Evolutionary conservation across 75 land plant genomes (phyloP), one percentile per base, ranked within the genome.

Genomic region (Pinus albicaulis): DNA sequence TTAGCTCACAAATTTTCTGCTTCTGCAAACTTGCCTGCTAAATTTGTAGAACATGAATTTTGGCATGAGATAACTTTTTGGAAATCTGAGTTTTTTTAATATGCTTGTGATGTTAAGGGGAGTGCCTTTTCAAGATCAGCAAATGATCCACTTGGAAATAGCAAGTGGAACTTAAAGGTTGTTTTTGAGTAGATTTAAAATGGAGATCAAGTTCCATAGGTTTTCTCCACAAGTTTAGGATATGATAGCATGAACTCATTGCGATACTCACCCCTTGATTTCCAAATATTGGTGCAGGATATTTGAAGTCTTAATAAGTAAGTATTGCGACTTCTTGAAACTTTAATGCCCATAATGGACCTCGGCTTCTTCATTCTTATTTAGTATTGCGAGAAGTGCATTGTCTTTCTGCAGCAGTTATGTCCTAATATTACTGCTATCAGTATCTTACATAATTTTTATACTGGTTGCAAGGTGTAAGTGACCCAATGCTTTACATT

Each of bases 401-500:
- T 19, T 4, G 28, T 34, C 6, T 71, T 13, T 53, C 22, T 23
- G 48, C 3, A 71, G 19, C 73, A 52, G 71, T 38, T 34, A 41
- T 22, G 13, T n/a, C 8, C 26, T 69, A 41, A 41, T 38, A 19
- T 7, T 17, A 36, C 48, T 38, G 41, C 20, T 68, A 36, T 68
- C 3, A 17, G 71, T 68, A n/a, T 8, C 7, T 14, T 13, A 41
- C 3, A n/a, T 8, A 44, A 59, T 28, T 16, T 56, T 55, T 41
- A 20, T 56, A 74, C 66, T 28, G 15, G 56, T 59, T 71, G 72
- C 86, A 95, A 94, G 98, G 98, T 59, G 90, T 95, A 55, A 95
- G 92, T 62, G 98, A 95, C 10, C 98, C 98, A 70, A 95, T 95
- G 98, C 89, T 95, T 73, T 95, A 95, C 86, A 95, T 95, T 85